Base-by-base conservation (phyloP, 495 filamentous ascomycete genomes). In the Poronia punctata region DNA sequence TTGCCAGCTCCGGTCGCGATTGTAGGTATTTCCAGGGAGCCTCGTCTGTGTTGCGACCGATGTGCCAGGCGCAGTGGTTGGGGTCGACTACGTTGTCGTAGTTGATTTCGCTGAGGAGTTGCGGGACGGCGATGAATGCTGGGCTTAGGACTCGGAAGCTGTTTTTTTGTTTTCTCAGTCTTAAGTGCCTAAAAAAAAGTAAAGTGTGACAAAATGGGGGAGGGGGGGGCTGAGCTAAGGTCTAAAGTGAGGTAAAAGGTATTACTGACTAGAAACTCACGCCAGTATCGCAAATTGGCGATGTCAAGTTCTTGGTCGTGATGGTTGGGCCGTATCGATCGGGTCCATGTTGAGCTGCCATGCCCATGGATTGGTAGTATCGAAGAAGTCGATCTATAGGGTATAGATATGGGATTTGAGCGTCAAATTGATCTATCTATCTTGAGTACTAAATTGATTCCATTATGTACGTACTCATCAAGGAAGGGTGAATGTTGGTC, bases 331-430 rank as follows among this genome's bases (percentile, higher is more conserved):
- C 28, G 27, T 64, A 73, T 5, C 43, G 24, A 31, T 71, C 61
- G 4, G 39, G n/a, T 7, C 28, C 50, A 2, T 43, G 45, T 46
- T 72, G 61, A 19, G 49, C 49, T 20, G 72, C 48, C n/a, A 61
- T 49, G 9, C 48, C 43, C n/a, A 50, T 49, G 10, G 66, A 58
- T 8, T 62, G 62, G 14, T 67, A 46, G 40, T 68, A 68, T n/a
- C 67, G 63, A 14, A 70, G 48, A 28, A 73, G 15, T 16, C 69
- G 57, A 35, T 58, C 67, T 71, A 3, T 9, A 5, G 4, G 5
- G 1, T 5, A 19, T n/a, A 34, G 31, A 34, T 20, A 7, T 9
- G 8, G 16, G 21, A 17, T 32, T 6, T 16, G 6, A 32, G 12
- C 3, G n/a, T 17, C 5, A 17, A 16, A n/a, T n/a, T n/a, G n/a